These are phyloP conservation scores for Ophiobolus disseminans DNA, from an alignment of 2,329 filamentous ascomycete genomes.

Conservation along the genomic window DNA sequence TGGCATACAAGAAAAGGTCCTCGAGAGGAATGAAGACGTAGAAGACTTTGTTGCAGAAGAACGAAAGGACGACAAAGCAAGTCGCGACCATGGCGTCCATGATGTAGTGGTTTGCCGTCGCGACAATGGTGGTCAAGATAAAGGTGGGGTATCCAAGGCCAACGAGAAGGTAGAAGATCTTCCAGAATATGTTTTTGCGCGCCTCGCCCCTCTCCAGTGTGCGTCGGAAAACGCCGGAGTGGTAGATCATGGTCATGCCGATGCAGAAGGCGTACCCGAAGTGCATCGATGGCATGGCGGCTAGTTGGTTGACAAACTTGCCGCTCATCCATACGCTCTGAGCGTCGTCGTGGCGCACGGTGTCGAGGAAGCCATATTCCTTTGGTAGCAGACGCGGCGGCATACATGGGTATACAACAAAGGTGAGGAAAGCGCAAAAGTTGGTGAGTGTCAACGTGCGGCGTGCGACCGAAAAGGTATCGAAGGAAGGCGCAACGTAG, in stretches of 20 bases:
- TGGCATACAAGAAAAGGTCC: constrained; percentile 56
- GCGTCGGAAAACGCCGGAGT: constrained; percentile 57
- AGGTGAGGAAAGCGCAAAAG: constrained; percentile 60
- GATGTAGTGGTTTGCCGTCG: constrained; percentile 69
- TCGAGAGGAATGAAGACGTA: constrained; percentile 60
- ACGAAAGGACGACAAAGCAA: constrained; percentile 57
- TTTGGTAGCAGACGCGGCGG: constrained; percentile 57
- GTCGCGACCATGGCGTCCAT: constrained; percentile 61
- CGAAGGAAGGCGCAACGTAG: constrained; percentile 61
- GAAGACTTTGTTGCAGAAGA: constrained; percentile 59
- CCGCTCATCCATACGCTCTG: constrained; percentile 57
- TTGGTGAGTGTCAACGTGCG: constrained; percentile 60
- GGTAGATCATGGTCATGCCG: constrained; percentile 60
- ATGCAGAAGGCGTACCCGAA: constrained; percentile 64
- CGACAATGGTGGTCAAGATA: constrained; percentile 65
- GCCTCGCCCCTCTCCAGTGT: constrained; percentile 52
- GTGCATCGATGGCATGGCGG: constrained; percentile 60
- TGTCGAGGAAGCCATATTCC: constrained; percentile 56
- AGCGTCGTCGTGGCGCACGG: constrained; percentile 56
- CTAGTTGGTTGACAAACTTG: constrained; percentile 55
- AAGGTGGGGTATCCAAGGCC: constrained; percentile 62
- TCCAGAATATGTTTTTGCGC: constrained; percentile 52
- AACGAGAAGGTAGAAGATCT: constrained; percentile 54
- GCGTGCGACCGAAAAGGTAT: constrained; percentile 53
- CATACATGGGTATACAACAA: constrained; percentile 62